Conservation (phyloP, 768 basidiomycete genomes). For the Suillus ampliporus region DNA sequence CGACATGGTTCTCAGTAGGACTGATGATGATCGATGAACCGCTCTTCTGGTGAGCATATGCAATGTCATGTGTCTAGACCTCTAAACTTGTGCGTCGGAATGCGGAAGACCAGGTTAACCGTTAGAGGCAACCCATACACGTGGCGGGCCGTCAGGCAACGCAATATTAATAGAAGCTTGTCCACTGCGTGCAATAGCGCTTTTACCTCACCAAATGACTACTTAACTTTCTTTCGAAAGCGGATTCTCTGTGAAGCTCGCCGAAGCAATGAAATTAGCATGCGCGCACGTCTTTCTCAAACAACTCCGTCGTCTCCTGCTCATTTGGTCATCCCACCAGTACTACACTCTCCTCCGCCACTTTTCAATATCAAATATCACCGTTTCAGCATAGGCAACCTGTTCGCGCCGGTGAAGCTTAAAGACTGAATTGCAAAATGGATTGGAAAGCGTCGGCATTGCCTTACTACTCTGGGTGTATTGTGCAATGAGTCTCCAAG, state of each 20-base stretch:
- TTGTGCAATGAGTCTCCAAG: too few species aligned
- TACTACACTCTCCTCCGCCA: background rate
- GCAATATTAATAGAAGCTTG: too few species aligned
- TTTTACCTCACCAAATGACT: too few species aligned
- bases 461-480: too few species aligned
- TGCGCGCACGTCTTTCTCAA: background rate
- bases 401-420: conserved; percentile 25
- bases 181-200: too few species aligned
- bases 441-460: too few species aligned
- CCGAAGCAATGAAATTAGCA: too few species aligned
- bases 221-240: too few species aligned
- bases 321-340: conserved; percentile 1
- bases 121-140: conserved; percentile 17
- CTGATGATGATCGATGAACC: conserved; percentile 26
- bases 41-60: conserved; percentile 20
- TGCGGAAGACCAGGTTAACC: background rate
- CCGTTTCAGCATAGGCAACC: background rate
- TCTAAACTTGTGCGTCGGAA: conserved; percentile 14
- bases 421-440: too few species aligned
- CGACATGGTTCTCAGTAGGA: conserved; percentile 48
- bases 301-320: background rate
- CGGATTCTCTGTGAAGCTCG: too few species aligned
- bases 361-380: background rate
- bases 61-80: conserved; percentile 25
- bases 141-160: too few species aligned